Base-by-base conservation (phyloP, 2,329 filamentous ascomycete species). In the Lachnellula hyalina region DNA sequence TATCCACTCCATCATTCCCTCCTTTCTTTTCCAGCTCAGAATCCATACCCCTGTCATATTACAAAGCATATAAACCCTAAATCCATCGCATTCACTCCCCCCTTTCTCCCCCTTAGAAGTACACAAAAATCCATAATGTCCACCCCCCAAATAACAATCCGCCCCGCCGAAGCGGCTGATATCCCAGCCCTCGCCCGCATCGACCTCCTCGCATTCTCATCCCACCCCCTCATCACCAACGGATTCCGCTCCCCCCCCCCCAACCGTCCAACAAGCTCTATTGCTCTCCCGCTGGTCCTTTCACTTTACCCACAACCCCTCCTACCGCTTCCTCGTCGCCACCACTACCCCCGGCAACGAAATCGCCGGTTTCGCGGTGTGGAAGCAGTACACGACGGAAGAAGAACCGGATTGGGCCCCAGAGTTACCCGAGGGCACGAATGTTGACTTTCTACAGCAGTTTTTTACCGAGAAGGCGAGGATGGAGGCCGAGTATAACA, bases 181-280 rank as follows among this genome's bases (percentile, higher is more conserved):
- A 41, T 55, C 11, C 15, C 17, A 11, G 5, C n/a, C 14, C 41
- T 55, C 15, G 32, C 53, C 15, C 40, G 40, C 9, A 41, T 55
- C 42, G 53, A 55, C 25, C 34, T 51, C 19, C 40, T 23, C 21
- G 53, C 53, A 32, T 51, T 47, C 17, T 32, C 41, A 3, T n/a
- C 14, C 7, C 53, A 55, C 21, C 53, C 48, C 8, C 41, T 55
- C 21, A 23, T 55, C 23, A 23, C 53, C 23, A 47, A n/a, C 21
- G 47, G 47, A 2, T 51, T 55, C 48, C 17, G 32, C 5, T 51
- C 47, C 14, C 42, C 48, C 2, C 2, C 47, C 47, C 48, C 53
- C 32, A 12, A 15, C 12, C 12, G 21, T 47, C 48, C 4, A 12
- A 23, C 2, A 55, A 55, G 19, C 25, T 25, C 48, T 55, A 15